Evolutionary conservation across 2,329 filamentous ascomycete genomes (phyloP).

Genomic region (Penicillium sp.): DNA sequence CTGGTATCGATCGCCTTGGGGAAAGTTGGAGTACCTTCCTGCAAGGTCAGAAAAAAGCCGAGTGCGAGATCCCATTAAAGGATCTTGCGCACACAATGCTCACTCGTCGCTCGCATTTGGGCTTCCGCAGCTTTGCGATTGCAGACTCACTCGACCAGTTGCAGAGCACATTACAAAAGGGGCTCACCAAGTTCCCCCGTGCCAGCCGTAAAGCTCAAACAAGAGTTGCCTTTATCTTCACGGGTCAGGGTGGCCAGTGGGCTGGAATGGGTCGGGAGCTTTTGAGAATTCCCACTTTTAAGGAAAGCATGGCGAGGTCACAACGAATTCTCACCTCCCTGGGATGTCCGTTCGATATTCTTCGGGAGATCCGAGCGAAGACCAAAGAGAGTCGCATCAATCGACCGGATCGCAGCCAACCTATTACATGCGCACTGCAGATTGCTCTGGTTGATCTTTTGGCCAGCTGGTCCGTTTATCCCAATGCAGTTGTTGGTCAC

Average conservation of each 20-base stretch:
- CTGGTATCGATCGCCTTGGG: constrained; percentile 16
- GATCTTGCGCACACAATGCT: constrained; percentile 17
- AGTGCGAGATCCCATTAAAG: constrained; percentile 5
- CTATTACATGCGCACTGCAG: constrained; percentile 23
- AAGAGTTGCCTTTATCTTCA: constrained; percentile 34
- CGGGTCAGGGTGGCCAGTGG: constrained; percentile 46
- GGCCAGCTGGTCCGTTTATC: constrained; percentile 16
- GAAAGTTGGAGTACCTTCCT: constrained; percentile 13
- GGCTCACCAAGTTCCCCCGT: constrained; percentile 12
- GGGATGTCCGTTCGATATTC: constrained; percentile 26
- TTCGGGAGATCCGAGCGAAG: constrained; percentile 18
- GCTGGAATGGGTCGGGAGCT: constrained; percentile 41
- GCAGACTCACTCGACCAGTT: constrained; percentile 14
- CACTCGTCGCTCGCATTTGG: constrained; percentile 16
- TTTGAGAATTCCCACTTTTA: constrained; percentile 19
- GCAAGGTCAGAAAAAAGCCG: constrained; percentile 4
- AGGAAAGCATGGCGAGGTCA: constrained; percentile 6
- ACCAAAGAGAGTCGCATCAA: constrained; percentile 15
- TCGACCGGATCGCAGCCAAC: constrained; percentile 26
- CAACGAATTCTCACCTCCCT: constrained; percentile 10
- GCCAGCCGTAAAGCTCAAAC: constrained; percentile 14
- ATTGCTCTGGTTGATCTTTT: constrained; percentile 27
- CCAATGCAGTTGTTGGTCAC: constrained; percentile 26
- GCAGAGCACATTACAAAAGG: constrained; percentile 5
- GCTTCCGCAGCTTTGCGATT: constrained; percentile 20